phyloP scores from a whole-genome alignment of 768 basidiomycete species.

The Lentinula detonsa region DNA sequence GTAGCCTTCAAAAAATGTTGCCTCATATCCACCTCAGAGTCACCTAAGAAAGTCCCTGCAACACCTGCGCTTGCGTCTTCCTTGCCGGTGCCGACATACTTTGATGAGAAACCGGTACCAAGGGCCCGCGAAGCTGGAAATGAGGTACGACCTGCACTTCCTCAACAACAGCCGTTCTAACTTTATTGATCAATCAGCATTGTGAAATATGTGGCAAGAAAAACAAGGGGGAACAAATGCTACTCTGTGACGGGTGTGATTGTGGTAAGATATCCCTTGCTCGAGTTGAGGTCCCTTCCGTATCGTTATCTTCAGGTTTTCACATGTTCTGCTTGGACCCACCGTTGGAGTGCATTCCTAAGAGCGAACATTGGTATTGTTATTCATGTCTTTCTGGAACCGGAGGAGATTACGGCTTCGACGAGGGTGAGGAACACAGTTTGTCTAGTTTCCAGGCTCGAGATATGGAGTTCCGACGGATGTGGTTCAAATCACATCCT shows the following conservation, averaged over 20 bases:
- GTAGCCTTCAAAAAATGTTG: slow-evolving; percentile 3
- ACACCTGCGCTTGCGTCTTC: background rate
- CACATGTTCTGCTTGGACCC: slow-evolving; percentile 97
- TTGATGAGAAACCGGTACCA: slow-evolving; percentile 27
- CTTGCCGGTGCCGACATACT: slow-evolving; percentile 32
- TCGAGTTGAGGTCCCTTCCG: background rate
- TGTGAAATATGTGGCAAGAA: slow-evolving; percentile 94
- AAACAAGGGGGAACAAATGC: slow-evolving; percentile 85
- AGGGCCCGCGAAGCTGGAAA: slow-evolving; percentile 1
- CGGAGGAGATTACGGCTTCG: slow-evolving; percentile 96
- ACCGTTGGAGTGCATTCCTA: slow-evolving; percentile 78
- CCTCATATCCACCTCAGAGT: slow-evolving; percentile 16
- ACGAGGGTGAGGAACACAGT: slow-evolving; percentile 95
- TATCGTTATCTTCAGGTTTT: slow-evolving; percentile 55
- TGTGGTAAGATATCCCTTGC: slow-evolving; percentile 41
- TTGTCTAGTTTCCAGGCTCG: slow-evolving; percentile 88
- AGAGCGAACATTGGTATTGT: slow-evolving; percentile 89
- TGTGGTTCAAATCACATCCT: slow-evolving; percentile 84
- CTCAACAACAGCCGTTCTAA: background rate
- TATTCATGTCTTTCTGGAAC: slow-evolving; percentile 86
- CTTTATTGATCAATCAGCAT: slow-evolving; percentile 36
- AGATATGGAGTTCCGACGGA: slow-evolving; percentile 80
- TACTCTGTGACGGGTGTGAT: slow-evolving; percentile 87
- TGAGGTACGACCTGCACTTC: slow-evolving; percentile 38
- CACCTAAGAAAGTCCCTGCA: slow-evolving; percentile 29